Conservation (phyloP, 768 basidiomycete genomes). For the Calocybe cyanea region DNA sequence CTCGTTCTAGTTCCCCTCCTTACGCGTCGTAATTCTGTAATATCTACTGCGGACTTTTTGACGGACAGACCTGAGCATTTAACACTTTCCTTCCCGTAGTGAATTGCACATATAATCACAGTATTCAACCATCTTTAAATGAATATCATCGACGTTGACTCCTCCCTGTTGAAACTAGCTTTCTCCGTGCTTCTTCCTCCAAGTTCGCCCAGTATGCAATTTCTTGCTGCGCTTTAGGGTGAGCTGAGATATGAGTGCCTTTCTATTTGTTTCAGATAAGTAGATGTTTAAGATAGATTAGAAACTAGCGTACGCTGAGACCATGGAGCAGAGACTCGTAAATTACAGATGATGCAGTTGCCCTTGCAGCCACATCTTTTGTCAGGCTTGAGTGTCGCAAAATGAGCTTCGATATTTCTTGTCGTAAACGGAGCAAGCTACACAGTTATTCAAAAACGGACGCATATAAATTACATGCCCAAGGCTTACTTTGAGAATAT, state of each 20-base stretch:
- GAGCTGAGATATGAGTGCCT: constrained; percentile 66
- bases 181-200: constrained; percentile 73
- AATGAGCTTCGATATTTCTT: constrained; percentile 78
- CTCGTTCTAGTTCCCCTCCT: constrained; percentile 11
- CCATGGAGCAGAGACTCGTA: constrained; percentile 77
- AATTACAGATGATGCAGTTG: constrained; percentile 65
- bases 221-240: constrained; percentile 84
- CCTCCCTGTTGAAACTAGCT: constrained; percentile 45
- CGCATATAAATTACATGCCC: background rate
- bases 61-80: too few species aligned
- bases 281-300: background rate
- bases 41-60: too few species aligned
- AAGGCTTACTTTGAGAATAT: constrained; percentile 85
- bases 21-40: constrained; percentile 13
- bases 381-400: constrained; percentile 67
- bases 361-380: constrained; percentile 54
- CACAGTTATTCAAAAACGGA: background rate
- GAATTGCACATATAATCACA: constrained; percentile 6
- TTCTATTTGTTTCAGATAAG: constrained; percentile 35
- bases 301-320: constrained; percentile 55
- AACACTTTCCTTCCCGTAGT: too few species aligned
- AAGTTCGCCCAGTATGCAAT: constrained; percentile 83
- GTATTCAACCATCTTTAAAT: background rate
- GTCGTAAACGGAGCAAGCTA: constrained; percentile 81
- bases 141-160: constrained; percentile 13